These are phyloP conservation scores for Phytophthora sojae DNA, from an alignment of 352 stramenopile genomes.

Conservation along the genomic window DNA sequence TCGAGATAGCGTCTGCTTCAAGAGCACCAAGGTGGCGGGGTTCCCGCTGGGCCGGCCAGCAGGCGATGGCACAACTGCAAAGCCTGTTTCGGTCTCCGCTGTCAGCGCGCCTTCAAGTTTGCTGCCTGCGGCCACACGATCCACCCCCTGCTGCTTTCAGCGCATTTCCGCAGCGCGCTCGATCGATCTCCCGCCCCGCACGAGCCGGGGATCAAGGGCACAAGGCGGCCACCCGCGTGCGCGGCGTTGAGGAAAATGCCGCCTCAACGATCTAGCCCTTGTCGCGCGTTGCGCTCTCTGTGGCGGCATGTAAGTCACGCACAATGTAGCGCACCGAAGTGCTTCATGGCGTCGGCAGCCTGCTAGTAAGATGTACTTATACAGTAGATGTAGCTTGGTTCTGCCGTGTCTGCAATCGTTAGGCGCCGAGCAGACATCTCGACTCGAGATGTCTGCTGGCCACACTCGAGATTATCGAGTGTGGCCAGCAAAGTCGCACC, in stretches of 20 bases:
- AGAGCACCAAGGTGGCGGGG: conserved; percentile 7
- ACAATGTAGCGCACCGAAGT: conserved; percentile 12
- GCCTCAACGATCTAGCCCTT: conserved; percentile 10
- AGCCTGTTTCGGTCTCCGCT: conserved; percentile 21
- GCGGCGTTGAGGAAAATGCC: conserved; percentile 10
- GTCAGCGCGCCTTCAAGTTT: conserved; percentile 10
- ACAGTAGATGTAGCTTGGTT: not conserved
- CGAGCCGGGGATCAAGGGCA: not conserved
- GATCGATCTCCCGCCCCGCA: conserved; percentile 20
- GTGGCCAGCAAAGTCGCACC: not conserved
- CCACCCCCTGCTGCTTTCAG: conserved; percentile 28
- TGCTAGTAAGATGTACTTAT: too few relatives aligned
- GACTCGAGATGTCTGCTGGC: too few relatives aligned
- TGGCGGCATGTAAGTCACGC: conserved; percentile 1
- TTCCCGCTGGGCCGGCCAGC: too few relatives aligned
- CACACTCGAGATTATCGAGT: too few relatives aligned
- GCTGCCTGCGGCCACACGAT: conserved; percentile 13
- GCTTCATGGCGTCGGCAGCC: not conserved
- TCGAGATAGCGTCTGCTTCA: conserved; percentile 26
- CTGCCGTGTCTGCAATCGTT: conserved; percentile 10
- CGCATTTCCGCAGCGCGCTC: conserved; percentile 7
- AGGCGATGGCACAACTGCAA: conserved; percentile 3
- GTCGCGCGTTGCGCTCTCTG: conserved; percentile 1
- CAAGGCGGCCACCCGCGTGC: not conserved
- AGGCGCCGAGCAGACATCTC: not conserved